phyloP scores from a whole-genome alignment of 352 stramenopile species.

The Pythium sp. region DNA sequence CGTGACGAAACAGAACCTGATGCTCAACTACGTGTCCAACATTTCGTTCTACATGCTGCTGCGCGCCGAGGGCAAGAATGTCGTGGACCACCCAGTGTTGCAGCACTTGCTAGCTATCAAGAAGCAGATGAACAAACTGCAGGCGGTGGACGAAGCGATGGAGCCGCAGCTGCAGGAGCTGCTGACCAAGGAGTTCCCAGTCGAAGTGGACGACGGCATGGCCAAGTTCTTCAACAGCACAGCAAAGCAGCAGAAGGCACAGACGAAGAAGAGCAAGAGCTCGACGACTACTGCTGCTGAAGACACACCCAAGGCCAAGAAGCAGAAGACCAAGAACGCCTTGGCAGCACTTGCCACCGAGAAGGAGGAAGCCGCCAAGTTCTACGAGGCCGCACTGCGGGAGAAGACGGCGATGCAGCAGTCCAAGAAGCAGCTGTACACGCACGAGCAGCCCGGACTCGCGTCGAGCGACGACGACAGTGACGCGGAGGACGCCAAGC shows the following conservation, averaged over 20 bases:
- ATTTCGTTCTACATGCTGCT: conserved; percentile 87
- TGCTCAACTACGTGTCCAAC: conserved; percentile 85
- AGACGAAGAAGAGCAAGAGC: conserved; percentile 29
- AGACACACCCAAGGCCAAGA: conserved; percentile 26
- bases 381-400: conserved; percentile 63
- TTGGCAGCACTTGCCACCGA: conserved; percentile 32
- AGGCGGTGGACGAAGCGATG: conserved; percentile 52
- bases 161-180: conserved; percentile 61
- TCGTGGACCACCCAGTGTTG: conserved; percentile 75
- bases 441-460: conserved; percentile 56
- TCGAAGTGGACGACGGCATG: conserved; percentile 53
- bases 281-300: not conserved
- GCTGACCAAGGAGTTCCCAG: conserved; percentile 60
- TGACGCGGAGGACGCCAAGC: conserved; percentile 80
- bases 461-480: conserved; percentile 62
- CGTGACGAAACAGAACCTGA: conserved; percentile 73
- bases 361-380: conserved; percentile 56
- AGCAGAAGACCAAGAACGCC: conserved; percentile 46
- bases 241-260: conserved; percentile 13
- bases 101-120: conserved; percentile 73
- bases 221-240: conserved; percentile 63
- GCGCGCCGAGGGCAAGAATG: conserved; percentile 74
- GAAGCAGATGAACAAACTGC: conserved; percentile 70
- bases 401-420: conserved; percentile 55
- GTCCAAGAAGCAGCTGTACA: conserved; percentile 79